Percentiles rank a stretch among this genome's conserved stretches.
Evolutionary conservation across 2,329 filamentous ascomycete species (phyloP).

Genomic region (Cadophora sp.): DNA sequence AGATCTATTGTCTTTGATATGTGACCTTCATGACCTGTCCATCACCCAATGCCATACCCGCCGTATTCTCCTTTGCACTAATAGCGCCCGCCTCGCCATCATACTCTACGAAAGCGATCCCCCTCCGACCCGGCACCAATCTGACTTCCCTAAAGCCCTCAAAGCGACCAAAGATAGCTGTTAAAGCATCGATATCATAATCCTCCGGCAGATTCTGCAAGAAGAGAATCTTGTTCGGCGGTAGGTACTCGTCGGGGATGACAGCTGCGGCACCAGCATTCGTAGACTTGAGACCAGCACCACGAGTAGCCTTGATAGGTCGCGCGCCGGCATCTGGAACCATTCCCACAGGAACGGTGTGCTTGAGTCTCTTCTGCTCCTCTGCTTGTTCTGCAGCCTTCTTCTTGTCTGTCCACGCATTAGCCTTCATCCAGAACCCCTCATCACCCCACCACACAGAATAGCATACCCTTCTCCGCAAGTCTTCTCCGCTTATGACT

Average conservation of each 20-base stretch:
- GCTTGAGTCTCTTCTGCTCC: conserved; percentile 78
- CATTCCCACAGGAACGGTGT: conserved; percentile 53
- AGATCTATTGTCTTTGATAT: conserved; percentile 82
- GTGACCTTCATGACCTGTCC: conserved; percentile 90
- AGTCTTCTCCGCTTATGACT: conserved; percentile 82
- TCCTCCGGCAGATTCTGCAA: conserved; percentile 90
- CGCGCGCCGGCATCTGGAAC: conserved; percentile 53
- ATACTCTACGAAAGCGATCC: conserved; percentile 97
- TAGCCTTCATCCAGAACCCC: neutral
- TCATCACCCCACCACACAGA: neutral
- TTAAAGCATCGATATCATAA: conserved; percentile 81
- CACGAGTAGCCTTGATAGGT: conserved; percentile 73
- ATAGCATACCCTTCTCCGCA: conserved; percentile 81
- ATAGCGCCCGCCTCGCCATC: conserved; percentile 89
- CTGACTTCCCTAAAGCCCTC: conserved; percentile 95
- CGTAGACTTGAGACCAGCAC: conserved; percentile 78
- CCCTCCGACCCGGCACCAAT: conserved; percentile 82
- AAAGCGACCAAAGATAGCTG: conserved; percentile 83
- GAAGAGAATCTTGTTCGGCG: conserved; percentile 96
- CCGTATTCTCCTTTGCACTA: conserved; percentile 90
- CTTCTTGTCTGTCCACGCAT: conserved; percentile 63
- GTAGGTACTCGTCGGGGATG: conserved; percentile 96
- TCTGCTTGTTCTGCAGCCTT: conserved; percentile 83
- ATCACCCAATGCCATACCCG: conserved; percentile 80
- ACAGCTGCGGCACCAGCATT: conserved; percentile 71